phyloP scores from a whole-genome alignment of 306 rosid genomes.

The Spatholobus suberectus region DNA sequence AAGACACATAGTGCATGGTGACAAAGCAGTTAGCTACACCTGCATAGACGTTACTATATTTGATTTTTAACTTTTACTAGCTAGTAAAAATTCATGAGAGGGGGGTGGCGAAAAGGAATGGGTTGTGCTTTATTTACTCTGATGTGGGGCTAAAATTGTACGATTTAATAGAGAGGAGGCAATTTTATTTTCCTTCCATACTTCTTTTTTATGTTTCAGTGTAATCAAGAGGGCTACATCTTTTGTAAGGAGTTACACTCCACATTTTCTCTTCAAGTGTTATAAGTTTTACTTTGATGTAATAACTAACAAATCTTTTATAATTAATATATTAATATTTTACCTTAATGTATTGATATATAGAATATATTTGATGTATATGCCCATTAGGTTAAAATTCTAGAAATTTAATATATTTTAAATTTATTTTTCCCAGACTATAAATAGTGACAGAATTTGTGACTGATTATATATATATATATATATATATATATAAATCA shows the following conservation, averaged over 20 bases:
- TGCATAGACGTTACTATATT: slow-evolving; percentile 64
- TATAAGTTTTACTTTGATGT: not conserved
- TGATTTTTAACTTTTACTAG: slow-evolving; percentile 42
- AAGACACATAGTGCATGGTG: slow-evolving; percentile 88
- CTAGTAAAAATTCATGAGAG: slow-evolving; percentile 8
- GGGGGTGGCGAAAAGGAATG: not conserved
- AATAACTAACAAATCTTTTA: not conserved
- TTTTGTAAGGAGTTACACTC: no score
- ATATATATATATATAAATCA: no score
- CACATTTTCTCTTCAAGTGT: not conserved
- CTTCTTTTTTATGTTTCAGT: not conserved
- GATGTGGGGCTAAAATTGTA: slow-evolving; percentile 11
- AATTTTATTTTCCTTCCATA: no score
- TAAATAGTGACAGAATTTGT: no score
- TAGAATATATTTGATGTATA: no score
- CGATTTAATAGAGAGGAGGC: slow-evolving; percentile 4
- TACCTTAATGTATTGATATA: not conserved
- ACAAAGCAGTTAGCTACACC: slow-evolving; percentile 67
- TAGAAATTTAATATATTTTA: not conserved
- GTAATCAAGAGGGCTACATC: not conserved
- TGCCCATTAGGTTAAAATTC: not conserved
- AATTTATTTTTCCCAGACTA: not conserved
- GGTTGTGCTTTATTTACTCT: not conserved
- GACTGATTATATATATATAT: not conserved
- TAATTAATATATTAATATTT: not conserved